Evolutionary conservation across 2,329 filamentous ascomycete species (phyloP), one percentile per base, ranked within the genome.

Genomic region (Colletotrichum australisinense): DNA sequence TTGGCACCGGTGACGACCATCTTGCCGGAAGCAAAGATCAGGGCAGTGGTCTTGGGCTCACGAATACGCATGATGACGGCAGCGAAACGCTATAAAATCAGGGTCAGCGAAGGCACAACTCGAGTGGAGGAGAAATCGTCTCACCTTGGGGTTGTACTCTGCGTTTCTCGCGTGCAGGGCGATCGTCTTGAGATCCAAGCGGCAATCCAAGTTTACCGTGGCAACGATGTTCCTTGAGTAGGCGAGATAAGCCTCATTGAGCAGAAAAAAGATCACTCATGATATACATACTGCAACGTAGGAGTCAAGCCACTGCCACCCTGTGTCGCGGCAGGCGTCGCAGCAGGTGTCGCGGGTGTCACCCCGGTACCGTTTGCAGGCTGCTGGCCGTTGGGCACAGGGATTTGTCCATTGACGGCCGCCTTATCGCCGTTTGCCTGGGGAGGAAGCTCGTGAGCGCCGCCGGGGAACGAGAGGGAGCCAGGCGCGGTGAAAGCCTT

Each of bases 51-150:
- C 89, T 99, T 99, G 74, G 97, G 97, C 80, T 99, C 97, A 80
- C 97, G 95, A 78, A 99, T 99, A 87, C 97, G 95, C 97, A 99
- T 98, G 85, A 99, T 98, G 77, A 98, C 96, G 82, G 96, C 96
- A 79, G 96, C 97, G 82, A 98, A 98, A 93, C 96, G 96, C 95
- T 97, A 78, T 76, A 77, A 75, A 76, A 75, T 74, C 74, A 55
- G n/a, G n/a, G 80, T 84, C 80, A 85, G 83, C 79, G 75, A 59
- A 53, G 58, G 28, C 62, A 65, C 60, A 67, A 65, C 35, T 35
- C 19, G 57, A 16, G 26, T 56, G 35, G 55, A 68, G 52, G 53
- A 4, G 5, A 8, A 11, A 8, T 30, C 46, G 56, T 62, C 86
- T 86, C 94, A 96, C 94, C 94, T 98, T 98, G 75, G 95, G 95